Evolutionary conservation across 345 rosid genomes (phyloP).

Genomic region (Brassica juncea): DNA sequence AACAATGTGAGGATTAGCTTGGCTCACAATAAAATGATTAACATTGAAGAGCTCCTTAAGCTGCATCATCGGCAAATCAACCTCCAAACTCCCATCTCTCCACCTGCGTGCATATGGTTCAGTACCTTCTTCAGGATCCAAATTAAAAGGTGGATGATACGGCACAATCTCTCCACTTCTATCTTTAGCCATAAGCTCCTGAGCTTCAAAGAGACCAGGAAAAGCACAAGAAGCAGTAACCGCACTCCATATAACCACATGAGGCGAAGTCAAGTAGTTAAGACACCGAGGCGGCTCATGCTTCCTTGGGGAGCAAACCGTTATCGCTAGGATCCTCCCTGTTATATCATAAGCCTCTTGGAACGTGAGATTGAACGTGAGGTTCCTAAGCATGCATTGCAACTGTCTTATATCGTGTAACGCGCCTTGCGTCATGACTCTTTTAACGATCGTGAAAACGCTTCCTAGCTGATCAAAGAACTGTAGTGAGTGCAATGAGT

Average conservation of each 20-base stretch:
- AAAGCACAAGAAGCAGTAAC: conserved; percentile 98
- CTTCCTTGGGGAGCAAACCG: conserved; percentile 96
- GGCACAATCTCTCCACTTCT: conserved; percentile 94
- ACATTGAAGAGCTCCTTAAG: conserved; percentile 95
- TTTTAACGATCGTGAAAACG: conserved; percentile 74
- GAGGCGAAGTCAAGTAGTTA: conserved; percentile 97
- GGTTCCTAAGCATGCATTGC: conserved; percentile 86
- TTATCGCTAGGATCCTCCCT: conserved; percentile 89
- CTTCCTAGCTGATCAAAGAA: conserved; percentile 96
- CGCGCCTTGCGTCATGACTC: conserved; percentile 89
- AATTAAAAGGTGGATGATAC: conserved; percentile 91
- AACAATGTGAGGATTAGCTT: conserved; percentile 97
- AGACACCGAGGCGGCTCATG: conserved; percentile 99
- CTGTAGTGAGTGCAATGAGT: conserved; percentile 73
- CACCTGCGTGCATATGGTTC: conserved; percentile 70
- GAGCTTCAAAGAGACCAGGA: conserved; percentile 98
- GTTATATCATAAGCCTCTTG: conserved; percentile 99
- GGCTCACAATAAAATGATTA: conserved; percentile 95
- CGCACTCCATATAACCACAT: conserved; percentile 98
- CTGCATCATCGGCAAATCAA: conserved; percentile 98
- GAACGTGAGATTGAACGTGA: conserved; percentile 93
- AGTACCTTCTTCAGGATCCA: conserved; percentile 79
- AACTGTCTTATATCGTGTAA: conserved; percentile 88
- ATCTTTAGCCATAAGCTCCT: conserved; percentile 97
- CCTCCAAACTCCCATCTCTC: conserved; percentile 99